Evolutionary conservation across 495 filamentous ascomycete genomes (phyloP), one percentile per base, ranked within the genome.

Genomic region (Lasiosphaeriaceae sp.): DNA sequence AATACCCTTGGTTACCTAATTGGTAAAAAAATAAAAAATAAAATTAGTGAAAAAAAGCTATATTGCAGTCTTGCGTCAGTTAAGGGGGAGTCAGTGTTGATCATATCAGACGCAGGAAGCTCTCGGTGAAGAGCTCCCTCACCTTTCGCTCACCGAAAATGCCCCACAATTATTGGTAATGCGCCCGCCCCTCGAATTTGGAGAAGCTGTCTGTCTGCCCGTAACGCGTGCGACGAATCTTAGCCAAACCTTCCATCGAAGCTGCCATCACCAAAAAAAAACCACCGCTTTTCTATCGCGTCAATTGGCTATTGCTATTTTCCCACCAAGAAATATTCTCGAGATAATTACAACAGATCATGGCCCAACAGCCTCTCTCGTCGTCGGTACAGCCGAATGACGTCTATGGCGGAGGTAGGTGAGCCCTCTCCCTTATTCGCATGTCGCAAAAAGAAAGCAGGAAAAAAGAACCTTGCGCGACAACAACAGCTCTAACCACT

Each of bases 321-420:
- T 26, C 26, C 9, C 26, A 31, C 9, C 26, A 31, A 31, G 3
- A 31, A 4, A 31, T 46, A 43, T n/a, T 21, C 35, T 43, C 53
- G 20, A 31, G 19, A 8, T 39, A 49, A 24, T 17, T 26, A 44
- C 8, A 7, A 45, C 20, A 16, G 7, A 26, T 37, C 52, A 71
- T 67, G 65, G 58, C 65, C 31, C 71, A 74, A 61, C 71, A 72
- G 47, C 65, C 66, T 39, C 55, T 74, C 20, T 63, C 66, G 34
- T 70, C 71, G 68, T 63, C 71, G 63, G 58, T 65, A 11, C 74
- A 77, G 59, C 80, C 87, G 66, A 80, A 85, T 49, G 85, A 87
- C 63, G 84, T 90, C 65, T 92, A 92, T 61, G 89, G 88, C 61
- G 89, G 89, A 84, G 89, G 89, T 91, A 78, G 88, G 89, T 91